Base-by-base conservation (phyloP, 1,284 basidiomycete genomes). In the Ganoderma sinense region DNA sequence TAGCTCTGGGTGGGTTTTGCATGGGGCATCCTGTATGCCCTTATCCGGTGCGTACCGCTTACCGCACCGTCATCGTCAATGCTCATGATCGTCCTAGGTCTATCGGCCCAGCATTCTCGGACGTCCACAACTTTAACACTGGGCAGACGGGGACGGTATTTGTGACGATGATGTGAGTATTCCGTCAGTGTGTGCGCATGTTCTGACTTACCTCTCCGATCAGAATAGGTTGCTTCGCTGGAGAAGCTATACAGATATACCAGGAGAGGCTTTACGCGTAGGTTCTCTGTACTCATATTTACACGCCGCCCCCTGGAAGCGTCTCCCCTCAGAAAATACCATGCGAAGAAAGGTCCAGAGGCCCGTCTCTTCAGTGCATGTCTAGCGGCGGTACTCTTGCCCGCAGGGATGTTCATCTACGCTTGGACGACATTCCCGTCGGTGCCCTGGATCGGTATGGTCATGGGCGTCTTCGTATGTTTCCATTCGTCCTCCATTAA, bases 21-120 rank as follows among this genome's bases (percentile, higher is more conserved):
- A 1, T 96, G 94, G 94, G 94, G 94, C 0, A 86, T 96, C 13
- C 79, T 92, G 59, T 96, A 89, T 77, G 88, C 87, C 68, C 81
- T 94, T 69, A 82, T 95, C 36, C 88, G 90, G 85, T 92, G 73
- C 18, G 86, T 81, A 43, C 64, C 11, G n/a, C n/a, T n/a, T n/a
- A n/a, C n/a, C n/a, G n/a, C n/a, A n/a, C n/a, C n/a, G n/a, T n/a
- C n/a, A n/a, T n/a, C n/a, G n/a, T n/a, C n/a, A 36, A n/a, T 14
- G 20, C 53, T 58, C 14, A 65, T 18, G 26, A 13, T 26, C 4
- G 23, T 13, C 43, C 4, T 72, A 91, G 90, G 73, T 90, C 91
- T 0, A 84, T 94, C 29, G 82, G 86, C 0, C 88, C 87, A 10
- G 85, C 91, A 26, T 94, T 94, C 75, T 73, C 78, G 33, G 83